Evolutionary conservation across 371 early-diverging fungal genomes (phyloP).

Genomic region (Sporodiniella umbellata): DNA sequence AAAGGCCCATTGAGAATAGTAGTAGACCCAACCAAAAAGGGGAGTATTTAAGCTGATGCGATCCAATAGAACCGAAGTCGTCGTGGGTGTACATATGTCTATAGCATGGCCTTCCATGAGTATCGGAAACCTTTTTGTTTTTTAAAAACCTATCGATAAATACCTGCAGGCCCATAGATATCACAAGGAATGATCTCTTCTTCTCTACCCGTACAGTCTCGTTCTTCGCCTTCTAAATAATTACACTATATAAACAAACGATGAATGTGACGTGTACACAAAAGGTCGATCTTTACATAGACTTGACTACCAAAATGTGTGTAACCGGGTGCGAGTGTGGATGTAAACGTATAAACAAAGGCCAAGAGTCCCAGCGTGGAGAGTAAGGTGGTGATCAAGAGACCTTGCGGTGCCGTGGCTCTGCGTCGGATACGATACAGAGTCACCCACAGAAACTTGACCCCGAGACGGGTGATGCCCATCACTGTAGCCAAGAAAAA

Average conservation of each 20-base stretch:
- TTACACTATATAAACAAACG: slow-evolving; percentile 46
- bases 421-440: slow-evolving; percentile 48
- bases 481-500: slow-evolving; percentile 47
- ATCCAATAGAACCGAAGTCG: slow-evolving; percentile 51
- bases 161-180: slow-evolving; percentile 51
- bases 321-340: slow-evolving; percentile 64
- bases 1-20: slow-evolving; percentile 59
- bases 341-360: slow-evolving; percentile 55
- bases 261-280: background rate
- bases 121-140: no score
- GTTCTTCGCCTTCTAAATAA: slow-evolving; percentile 37
- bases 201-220: slow-evolving; percentile 50
- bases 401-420: slow-evolving; percentile 54
- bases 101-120: no score
- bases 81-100: slow-evolving; percentile 65
- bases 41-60: slow-evolving; percentile 56
- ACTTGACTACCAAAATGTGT: slow-evolving; percentile 68
- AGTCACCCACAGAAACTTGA: slow-evolving; percentile 53
- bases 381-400: slow-evolving; percentile 50
- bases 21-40: slow-evolving; percentile 51
- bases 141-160: no score
- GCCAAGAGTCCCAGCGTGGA: slow-evolving; percentile 60
- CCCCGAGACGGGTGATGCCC: slow-evolving; percentile 51
- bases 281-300: slow-evolving; percentile 47
- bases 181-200: slow-evolving; percentile 61